Evolutionary conservation across 352 stramenopile genomes (phyloP).

Genomic region (Plasmopara viticola): DNA sequence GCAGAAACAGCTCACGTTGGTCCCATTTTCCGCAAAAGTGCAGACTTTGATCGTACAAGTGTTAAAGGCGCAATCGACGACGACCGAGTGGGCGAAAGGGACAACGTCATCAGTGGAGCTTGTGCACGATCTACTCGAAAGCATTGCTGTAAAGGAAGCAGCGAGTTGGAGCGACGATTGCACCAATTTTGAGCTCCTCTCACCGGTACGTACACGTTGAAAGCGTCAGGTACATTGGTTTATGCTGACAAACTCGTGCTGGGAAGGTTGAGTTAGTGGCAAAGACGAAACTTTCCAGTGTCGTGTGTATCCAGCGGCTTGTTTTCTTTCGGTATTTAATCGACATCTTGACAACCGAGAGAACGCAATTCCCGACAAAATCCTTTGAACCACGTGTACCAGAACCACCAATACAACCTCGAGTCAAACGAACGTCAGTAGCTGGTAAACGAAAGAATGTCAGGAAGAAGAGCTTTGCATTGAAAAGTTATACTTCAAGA

Average conservation of each 20-base stretch:
- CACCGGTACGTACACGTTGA: slow-evolving; percentile 27
- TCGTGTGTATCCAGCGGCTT: slow-evolving; percentile 46
- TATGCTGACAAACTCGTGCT: background rate
- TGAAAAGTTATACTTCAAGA: background rate
- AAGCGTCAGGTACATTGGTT: background rate
- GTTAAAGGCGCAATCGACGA: slow-evolving; percentile 13
- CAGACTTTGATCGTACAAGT: slow-evolving; percentile 39
- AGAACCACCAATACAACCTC: background rate
- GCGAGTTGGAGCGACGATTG: slow-evolving; percentile 3
- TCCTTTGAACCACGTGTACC: background rate
- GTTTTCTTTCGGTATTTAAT: slow-evolving; percentile 54
- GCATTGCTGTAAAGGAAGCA: slow-evolving; percentile 9
- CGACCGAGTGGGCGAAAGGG: slow-evolving; percentile 2
- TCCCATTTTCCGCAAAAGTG: slow-evolving; percentile 31
- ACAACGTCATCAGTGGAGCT: slow-evolving; percentile 7
- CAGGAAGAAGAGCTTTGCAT: background rate
- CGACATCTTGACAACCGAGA: slow-evolving; percentile 26
- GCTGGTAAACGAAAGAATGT: slow-evolving; percentile 5
- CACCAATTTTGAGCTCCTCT: slow-evolving; percentile 14
- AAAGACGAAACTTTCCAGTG: slow-evolving; percentile 33
- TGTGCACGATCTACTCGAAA: slow-evolving; percentile 13
- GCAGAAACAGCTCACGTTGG: slow-evolving; percentile 39
- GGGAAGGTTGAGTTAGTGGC: slow-evolving; percentile 33
- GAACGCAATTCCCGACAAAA: slow-evolving; percentile 5
- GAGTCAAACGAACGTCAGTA: slow-evolving; percentile 1